Evolutionary conservation across 1,284 basidiomycete genomes (phyloP), one percentile per base, ranked within the genome.

Genomic region (Naganishia cerealis): DNA sequence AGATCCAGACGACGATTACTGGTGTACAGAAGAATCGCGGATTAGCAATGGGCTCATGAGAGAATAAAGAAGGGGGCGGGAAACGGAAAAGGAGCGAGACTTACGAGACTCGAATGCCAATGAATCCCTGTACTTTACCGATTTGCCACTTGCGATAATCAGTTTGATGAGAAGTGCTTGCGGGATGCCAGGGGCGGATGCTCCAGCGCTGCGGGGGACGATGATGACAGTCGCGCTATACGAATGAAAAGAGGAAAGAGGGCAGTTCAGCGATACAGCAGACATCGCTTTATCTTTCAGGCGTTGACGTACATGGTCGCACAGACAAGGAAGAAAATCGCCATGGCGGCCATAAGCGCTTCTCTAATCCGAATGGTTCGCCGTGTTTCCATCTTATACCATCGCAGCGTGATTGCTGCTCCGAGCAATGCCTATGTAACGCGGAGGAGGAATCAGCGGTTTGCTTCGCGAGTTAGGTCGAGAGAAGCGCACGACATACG

Each of bases 1-100:
- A 61, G 52, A 67, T 53, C 66, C 67, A 68, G 26, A 65, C 67
- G 48, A 68, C 59, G 56, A 68, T 68, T 16, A 68, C 67, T 68
- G 46, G 21, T 40, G 18, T 9, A 24, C n/a, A 46, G 33, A 15
- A 9, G 24, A 58, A 46, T 9, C n/a, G n/a, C 55, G 38, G 39
- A 15, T 46, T 0, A 24, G 40, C 38, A 15, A n/a, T 40, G 13
- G 6, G 54, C n/a, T 13, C 29, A 46, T 52, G 33, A 42, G 42
- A 2, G 29, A 33, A 33, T 2, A 18, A 24, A 21, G 59, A 43
- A 33, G 12, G 40, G 26, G 33, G 2, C 10, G 16, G 26, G 12
- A 50, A 0, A 33, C 8, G n/a, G 16, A 15, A 3, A 40, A 18
- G 40, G 40, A n/a, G 39, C 9, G 46, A 18, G n/a, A 57, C 67